Base-by-base conservation (phyloP, 148 eudicot species). In the Arbutus unedo region DNA sequence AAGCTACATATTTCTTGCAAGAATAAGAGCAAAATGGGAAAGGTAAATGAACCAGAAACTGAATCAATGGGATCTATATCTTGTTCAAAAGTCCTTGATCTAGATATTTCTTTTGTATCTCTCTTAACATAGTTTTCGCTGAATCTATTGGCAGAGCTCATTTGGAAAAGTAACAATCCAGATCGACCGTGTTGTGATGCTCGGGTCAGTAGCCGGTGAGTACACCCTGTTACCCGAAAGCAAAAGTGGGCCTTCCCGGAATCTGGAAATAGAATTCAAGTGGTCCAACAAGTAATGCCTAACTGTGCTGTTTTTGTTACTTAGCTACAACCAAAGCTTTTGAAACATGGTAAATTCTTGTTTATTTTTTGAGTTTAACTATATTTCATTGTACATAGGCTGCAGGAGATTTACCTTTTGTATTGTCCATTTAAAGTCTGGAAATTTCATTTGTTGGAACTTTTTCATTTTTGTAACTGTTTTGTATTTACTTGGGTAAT, bases 11-110 rank as follows among this genome's bases (percentile, higher is more conserved):
- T 96, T 68, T 96, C 99, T 25, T 96, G 99, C 96, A 96, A 94
- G 89, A 96, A 96, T 84, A 96, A 96, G 91, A 96, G 99, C 96
- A 96, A 96, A 88, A 95, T 96, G 87, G 99, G 99, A 77, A 96
- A 96, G 99, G 99, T 93, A 89, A 87, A 50, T 53, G 38, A 70
- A 43, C 53, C 59, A 38, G 53, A 47, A 44, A 60, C 8, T 70
- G 73, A 48, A 79, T 21, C 8, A 47, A 47, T 31, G 13, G 15
- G 43, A 47, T n/a, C 21, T 15, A 51, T 21, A 51, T 14, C 49
- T n/a, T 31, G n/a, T 62, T 45, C n/a, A 38, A 49, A 21, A 74
- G 23, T 49, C 25, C 66, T 60, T 49, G 21, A 3, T 64, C 18
- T 51, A 51, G 25, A 23, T 68, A 56, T 51, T 80, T 47, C 66